Evolutionary conservation across 176 grass and related monocot genomes (phyloP), one percentile per base, ranked within the genome.

Genomic region (Ananas comosus): DNA sequence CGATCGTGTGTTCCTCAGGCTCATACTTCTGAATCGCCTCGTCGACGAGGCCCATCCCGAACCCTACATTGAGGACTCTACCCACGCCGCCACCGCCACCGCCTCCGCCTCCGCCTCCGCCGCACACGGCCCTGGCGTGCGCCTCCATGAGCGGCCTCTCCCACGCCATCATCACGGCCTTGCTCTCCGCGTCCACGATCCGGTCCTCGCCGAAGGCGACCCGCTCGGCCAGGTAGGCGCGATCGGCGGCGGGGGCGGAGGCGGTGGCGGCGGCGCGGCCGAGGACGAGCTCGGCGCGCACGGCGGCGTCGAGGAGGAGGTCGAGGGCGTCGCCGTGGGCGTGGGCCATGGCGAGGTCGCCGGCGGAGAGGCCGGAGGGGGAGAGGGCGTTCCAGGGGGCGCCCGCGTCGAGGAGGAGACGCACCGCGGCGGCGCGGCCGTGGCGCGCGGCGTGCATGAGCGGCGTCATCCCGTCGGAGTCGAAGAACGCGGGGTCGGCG

Each of bases 111-210:
- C n/a, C 81, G 22, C 83, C 87, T 50, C 74, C 79, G 5, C 80
- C 48, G 70, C 89, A 97, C 27, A 97, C 76, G 16, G 93, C 89
- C 73, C 84, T 82, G 49, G 89, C 93, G 69, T 97, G 93, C 61
- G 93, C 89, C 77, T 97, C 89, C 89, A 97, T 97, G 63, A 97
- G 80, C 75, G 93, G 89, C 51, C 78, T 81, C 79, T 97, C 93
- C 93, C 93, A 97, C 80, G 29, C 79, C 93, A 97, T 97, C 93
- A 97, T 97, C 59, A 92, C 93, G 12, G 89, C 89, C 75, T 92
- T 97, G 81, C 81, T 97, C 25, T 92, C 93, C 58, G 73, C 73
- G 56, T 97, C 93, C 89, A 97, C 83, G 67, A 92, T 72, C 71
- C 72, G 69, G 51, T 92, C 93, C 74, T 97, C 93, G 63, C 89